Base-by-base conservation (phyloP, 2,329 filamentous ascomycete species). In the Colletotrichum falcatum region DNA sequence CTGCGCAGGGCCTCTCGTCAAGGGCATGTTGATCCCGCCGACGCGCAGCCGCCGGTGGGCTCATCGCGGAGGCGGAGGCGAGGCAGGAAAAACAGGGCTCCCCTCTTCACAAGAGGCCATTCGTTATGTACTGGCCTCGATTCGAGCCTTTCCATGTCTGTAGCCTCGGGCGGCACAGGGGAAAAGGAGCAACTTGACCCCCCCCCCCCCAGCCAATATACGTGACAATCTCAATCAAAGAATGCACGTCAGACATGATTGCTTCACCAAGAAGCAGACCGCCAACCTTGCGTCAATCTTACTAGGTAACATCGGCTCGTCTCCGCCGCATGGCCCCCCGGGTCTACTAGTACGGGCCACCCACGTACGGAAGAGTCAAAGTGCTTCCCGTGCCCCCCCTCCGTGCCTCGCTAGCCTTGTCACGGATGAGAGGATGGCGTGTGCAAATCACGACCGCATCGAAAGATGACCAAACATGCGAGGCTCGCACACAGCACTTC, bases 101-200 rank as follows among this genome's bases (percentile, higher is more conserved):
- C 44, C 1, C 53, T 56, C 9, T 58, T 59, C 49, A 62, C 62
- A 28, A 59, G 35, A 1, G 58, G 63, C 14, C 33, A 42, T 23
- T 46, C 62, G 56, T 46, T 66, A 26, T 46, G 59, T 7, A 46
- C 58, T n/a, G 28, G 18, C 1, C 67, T 51, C 5, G 51, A 70
- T 3, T 63, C 37, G 8, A 53, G 51, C 59, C 62, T 59, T n/a
- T 51, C 37, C 0, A 5, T 62, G 9, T 23, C 35, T 18, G 33
- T 42, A 2, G 5, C 51, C 18, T 18, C 5, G 5, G 23, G 33
- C 14, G 33, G 14, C 42, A 5, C 42, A 0, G 23, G 37, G 14
- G 1, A 49, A 30, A 33, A n/a, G 49, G 46, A 26, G 33, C 42
- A 7, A 37, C n/a, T 7, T 37, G 14, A n/a, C n/a, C n/a, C n/a